phyloP scores from a whole-genome alignment of 2,329 filamentous ascomycete genomes.

The Fusarium globosum region DNA sequence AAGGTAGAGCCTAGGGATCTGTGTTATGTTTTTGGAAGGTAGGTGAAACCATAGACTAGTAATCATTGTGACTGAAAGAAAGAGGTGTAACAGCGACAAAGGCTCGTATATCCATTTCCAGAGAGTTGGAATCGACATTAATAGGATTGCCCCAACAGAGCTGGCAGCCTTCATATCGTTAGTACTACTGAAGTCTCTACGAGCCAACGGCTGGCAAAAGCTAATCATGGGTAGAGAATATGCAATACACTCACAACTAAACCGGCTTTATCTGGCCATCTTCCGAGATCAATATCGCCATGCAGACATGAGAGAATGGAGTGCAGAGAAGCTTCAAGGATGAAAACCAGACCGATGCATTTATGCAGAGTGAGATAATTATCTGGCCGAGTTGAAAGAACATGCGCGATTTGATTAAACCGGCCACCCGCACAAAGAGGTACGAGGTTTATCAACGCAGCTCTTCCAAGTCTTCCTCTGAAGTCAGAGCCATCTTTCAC shows the following conservation, averaged over 20 bases:
- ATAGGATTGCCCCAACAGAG: neutral
- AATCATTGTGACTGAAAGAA: neutral
- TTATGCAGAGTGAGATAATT: neutral
- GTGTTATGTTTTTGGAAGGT: neutral
- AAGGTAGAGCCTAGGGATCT: neutral
- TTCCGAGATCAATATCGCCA: neutral
- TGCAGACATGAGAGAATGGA: neutral
- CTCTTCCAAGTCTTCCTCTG: constrained; percentile 2
- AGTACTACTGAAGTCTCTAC: neutral
- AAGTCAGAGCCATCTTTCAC: neutral
- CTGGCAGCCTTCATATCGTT: neutral
- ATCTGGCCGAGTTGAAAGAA: neutral
- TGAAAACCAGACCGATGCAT: neutral
- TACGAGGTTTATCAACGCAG: constrained; percentile 4
- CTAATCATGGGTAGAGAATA: neutral
- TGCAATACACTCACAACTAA: neutral
- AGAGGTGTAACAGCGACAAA: neutral
- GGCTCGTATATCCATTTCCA: neutral
- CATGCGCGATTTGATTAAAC: neutral
- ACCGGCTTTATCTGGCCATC: neutral
- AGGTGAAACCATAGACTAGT: neutral
- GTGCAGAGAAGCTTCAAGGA: neutral
- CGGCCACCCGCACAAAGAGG: constrained; percentile 11
- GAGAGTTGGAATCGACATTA: neutral
- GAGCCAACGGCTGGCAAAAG: neutral